phyloP scores from a whole-genome alignment of 2,329 filamentous ascomycete species.

The Hyphodiscus sp. region DNA sequence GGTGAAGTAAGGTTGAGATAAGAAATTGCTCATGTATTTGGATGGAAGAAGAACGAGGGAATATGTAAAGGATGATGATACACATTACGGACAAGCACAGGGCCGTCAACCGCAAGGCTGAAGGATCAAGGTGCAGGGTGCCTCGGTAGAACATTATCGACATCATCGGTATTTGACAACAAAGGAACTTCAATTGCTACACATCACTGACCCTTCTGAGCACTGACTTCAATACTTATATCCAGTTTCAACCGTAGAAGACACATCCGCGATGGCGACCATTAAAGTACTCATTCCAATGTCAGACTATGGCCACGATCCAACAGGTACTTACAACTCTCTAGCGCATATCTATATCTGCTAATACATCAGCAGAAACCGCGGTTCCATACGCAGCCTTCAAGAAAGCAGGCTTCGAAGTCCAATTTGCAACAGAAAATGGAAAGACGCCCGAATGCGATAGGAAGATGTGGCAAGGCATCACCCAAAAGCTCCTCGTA shows the following conservation, averaged over 20 bases:
- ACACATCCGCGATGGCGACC: constrained; percentile 9
- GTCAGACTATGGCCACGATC: constrained; percentile 50
- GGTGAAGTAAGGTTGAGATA: no score
- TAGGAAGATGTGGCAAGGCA: constrained; percentile 40
- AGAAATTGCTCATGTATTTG: no score
- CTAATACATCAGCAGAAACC: constrained; percentile 36
- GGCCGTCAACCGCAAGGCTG: not conserved
- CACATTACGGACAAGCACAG: no score
- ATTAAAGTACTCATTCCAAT: constrained; percentile 42
- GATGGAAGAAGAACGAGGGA: no score
- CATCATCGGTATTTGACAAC: not conserved
- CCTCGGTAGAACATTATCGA: not conserved
- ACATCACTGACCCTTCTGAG: not conserved
- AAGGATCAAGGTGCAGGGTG: not conserved
- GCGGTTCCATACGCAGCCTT: constrained; percentile 43
- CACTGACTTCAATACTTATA: not conserved
- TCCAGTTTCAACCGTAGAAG: not conserved
- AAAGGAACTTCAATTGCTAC: not conserved
- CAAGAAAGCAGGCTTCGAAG: constrained; percentile 40
- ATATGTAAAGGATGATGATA: no score
- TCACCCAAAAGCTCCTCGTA: constrained; percentile 45
- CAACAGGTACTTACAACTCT: constrained; percentile 36
- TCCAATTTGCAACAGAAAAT: constrained; percentile 44
- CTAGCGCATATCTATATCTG: not conserved
- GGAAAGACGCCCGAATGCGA: constrained; percentile 43